These are phyloP conservation scores for Porphyrellus cyaneotinctus DNA, from an alignment of 768 basidiomycete species.

Conservation along the genomic window DNA sequence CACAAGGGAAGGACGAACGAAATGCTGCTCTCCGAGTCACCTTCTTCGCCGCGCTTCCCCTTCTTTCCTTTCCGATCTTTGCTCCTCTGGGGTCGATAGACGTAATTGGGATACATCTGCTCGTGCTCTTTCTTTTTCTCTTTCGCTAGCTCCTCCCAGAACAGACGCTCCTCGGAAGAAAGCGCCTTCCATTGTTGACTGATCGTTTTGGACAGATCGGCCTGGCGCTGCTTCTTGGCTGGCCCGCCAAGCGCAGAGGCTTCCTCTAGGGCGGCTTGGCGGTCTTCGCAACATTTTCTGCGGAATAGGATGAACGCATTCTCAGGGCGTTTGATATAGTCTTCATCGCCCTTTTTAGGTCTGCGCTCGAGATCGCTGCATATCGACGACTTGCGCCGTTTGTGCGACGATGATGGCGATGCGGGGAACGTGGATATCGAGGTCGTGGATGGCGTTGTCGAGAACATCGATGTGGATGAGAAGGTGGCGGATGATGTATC, in stretches of 20 bases:
- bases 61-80: slow-evolving; percentile 47
- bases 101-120: slow-evolving; percentile 69
- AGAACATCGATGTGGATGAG: slow-evolving; percentile 41
- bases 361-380: slow-evolving; percentile 47
- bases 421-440: slow-evolving; percentile 32
- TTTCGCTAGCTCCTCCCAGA: slow-evolving; percentile 76
- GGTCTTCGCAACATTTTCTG: slow-evolving; percentile 71
- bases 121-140: slow-evolving; percentile 80
- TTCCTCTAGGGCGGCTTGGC: slow-evolving; percentile 53
- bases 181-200: slow-evolving; percentile 78
- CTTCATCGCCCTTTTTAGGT: slow-evolving; percentile 66
- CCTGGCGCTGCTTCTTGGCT: slow-evolving; percentile 70
- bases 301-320: slow-evolving; percentile 86
- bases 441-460: slow-evolving; percentile 35
- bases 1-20: slow-evolving; percentile 39
- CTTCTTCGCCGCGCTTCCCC: slow-evolving; percentile 38
- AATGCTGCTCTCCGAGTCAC: slow-evolving; percentile 52
- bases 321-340: slow-evolving; percentile 80
- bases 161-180: slow-evolving; percentile 57
- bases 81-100: slow-evolving; percentile 68
- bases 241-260: slow-evolving; percentile 34
- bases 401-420: slow-evolving; percentile 37
- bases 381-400: slow-evolving; percentile 50
- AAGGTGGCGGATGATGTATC: slow-evolving; percentile 27
- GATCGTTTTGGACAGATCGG: slow-evolving; percentile 79